These are phyloP conservation scores for Melampsora abietis-canadensis DNA, from an alignment of 1,284 basidiomycete species.

Conservation along the genomic window DNA sequence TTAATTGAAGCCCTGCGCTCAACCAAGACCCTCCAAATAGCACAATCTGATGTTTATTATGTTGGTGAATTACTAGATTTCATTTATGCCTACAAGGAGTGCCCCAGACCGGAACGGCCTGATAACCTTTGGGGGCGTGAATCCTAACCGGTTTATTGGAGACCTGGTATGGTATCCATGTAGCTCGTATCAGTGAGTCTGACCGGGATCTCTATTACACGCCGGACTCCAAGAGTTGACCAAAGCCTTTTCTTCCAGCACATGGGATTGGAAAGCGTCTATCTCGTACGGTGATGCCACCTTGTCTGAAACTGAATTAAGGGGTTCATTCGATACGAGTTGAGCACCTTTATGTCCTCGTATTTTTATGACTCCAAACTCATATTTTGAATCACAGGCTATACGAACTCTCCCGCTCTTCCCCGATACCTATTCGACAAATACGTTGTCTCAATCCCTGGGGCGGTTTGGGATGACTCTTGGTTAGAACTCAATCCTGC, in stretches of 20 bases:
- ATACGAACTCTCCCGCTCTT: slow-evolving; percentile 35
- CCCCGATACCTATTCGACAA: slow-evolving; percentile 37
- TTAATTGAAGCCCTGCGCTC: background rate
- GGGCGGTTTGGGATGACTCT: slow-evolving; percentile 41
- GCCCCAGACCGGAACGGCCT: slow-evolving; percentile 33
- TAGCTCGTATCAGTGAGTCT: slow-evolving; percentile 41
- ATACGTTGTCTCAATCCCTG: slow-evolving; percentile 43
- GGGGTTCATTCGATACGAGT: slow-evolving; percentile 40
- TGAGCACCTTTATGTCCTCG: background rate
- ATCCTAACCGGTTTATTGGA: slow-evolving; percentile 28
- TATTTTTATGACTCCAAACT: background rate
- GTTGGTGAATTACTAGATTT: slow-evolving; percentile 15
- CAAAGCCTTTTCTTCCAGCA: slow-evolving; percentile 12
- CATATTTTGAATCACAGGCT: slow-evolving; percentile 21
- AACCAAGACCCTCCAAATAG: background rate
- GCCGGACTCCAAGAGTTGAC: slow-evolving; percentile 6
- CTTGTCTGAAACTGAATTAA: slow-evolving; percentile 17
- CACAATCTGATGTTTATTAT: slow-evolving; percentile 4
- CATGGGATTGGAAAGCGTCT: slow-evolving; percentile 41
- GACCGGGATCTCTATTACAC: background rate
- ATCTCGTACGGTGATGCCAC: slow-evolving; percentile 39
- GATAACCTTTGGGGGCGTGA: slow-evolving; percentile 41
- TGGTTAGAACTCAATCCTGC: slow-evolving; percentile 37
- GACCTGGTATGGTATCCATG: slow-evolving; percentile 39
- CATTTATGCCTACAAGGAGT: slow-evolving; percentile 41